A percentile compares a stretch with the other conserved stretches of the same genome.
Evolutionary conservation across 2,329 filamentous ascomycete genomes (phyloP).

Genomic region (Paraphaeosphaeria sporulosa): DNA sequence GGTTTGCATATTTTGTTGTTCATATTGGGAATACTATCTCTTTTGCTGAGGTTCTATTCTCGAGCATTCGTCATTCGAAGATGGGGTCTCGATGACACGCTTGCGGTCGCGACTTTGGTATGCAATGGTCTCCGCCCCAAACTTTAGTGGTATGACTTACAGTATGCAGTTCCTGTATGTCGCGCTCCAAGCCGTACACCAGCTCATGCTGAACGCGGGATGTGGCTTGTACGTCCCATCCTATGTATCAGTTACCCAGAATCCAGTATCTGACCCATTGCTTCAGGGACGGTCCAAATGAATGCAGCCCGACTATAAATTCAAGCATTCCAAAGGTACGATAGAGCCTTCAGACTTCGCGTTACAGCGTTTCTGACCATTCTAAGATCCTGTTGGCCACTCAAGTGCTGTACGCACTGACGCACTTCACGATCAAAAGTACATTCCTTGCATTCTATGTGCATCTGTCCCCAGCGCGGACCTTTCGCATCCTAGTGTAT

Average conservation of each 20-base stretch:
- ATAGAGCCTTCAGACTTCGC: neutral
- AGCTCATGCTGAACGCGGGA: neutral
- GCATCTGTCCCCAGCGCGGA: neutral
- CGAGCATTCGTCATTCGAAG: too few species aligned
- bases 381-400: neutral
- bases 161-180: neutral
- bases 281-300: neutral
- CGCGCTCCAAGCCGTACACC: conserved; percentile 2
- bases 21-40: too few species aligned
- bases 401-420: neutral
- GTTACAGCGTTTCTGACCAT: neutral
- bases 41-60: too few species aligned
- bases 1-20: too few species aligned
- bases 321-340: neutral
- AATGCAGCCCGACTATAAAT: neutral
- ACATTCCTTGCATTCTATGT: conserved; percentile 1
- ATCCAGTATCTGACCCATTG: neutral
- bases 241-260: neutral
- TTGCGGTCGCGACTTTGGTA: too few species aligned
- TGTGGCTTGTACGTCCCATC: neutral
- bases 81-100: too few species aligned
- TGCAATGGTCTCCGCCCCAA: too few species aligned
- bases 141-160: neutral
- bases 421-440: neutral
- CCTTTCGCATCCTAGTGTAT: neutral